Percentiles rank a stretch among this genome's conserved stretches.
Evolutionary conservation across 768 basidiomycete genomes (phyloP).

Genomic region (Leccinum pellstonianum): DNA sequence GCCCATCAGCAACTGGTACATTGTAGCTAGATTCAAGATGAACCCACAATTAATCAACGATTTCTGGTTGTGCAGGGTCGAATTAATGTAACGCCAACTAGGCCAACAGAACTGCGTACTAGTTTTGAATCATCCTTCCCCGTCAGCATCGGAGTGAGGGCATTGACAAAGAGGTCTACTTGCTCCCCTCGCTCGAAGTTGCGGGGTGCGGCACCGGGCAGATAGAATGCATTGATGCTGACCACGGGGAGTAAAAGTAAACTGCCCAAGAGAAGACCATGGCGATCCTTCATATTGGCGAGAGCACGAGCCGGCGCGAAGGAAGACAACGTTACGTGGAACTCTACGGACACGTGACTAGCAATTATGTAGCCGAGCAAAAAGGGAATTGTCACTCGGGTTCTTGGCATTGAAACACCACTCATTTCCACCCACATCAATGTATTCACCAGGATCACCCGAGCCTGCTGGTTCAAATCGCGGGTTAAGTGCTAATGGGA

Average conservation of each 20-base stretch:
- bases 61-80: conserved; percentile 51
- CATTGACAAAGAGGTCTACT: conserved; percentile 83
- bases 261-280: conserved; percentile 13
- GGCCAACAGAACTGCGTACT: conserved; percentile 41
- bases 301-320: neutral
- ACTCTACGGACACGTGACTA: conserved; percentile 19
- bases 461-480: too few relatives aligned
- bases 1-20: conserved; percentile 7
- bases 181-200: conserved; percentile 73
- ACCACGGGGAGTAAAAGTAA: conserved; percentile 19
- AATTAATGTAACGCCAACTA: conserved; percentile 7
- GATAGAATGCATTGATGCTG: conserved; percentile 70
- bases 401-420: too few relatives aligned
- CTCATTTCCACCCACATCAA: too few relatives aligned
- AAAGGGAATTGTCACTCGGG: too few relatives aligned
- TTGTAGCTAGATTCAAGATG: neutral
- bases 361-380: neutral
- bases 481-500: too few relatives aligned
- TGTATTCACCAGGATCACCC: too few relatives aligned
- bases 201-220: conserved; percentile 87
- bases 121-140: conserved; percentile 69
- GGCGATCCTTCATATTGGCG: conserved; percentile 21
- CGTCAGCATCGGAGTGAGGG: conserved; percentile 81
- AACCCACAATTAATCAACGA: conserved; percentile 81
- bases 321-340: conserved; percentile 10